Percentiles rank a stretch among this genome's conserved stretches.
These are phyloP conservation scores for Myxozyma neotropica DNA, from an alignment of 805 yeast species.

Conservation along the genomic window DNA sequence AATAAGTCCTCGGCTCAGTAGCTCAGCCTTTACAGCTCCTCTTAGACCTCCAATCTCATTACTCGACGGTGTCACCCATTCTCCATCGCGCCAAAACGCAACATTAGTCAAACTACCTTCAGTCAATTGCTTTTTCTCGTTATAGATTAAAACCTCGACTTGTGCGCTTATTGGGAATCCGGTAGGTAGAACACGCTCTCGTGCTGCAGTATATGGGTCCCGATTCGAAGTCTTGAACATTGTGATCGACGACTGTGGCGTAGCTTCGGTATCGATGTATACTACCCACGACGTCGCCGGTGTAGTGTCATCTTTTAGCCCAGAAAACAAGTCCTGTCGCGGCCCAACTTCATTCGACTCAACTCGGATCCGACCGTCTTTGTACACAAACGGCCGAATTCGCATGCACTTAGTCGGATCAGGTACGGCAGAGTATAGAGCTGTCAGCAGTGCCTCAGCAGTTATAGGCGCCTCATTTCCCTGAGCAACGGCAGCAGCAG, in stretches of 20 bases:
- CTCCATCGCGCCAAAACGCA: slow-evolving; percentile 58
- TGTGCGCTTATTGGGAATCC: slow-evolving; percentile 22
- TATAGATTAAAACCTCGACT: slow-evolving; percentile 72
- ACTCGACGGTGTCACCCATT: slow-evolving; percentile 83
- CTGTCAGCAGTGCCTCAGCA: slow-evolving; percentile 9
- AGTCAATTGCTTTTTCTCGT: slow-evolving; percentile 59
- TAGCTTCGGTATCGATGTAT: slow-evolving; percentile 58
- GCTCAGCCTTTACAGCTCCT: slow-evolving; percentile 74
- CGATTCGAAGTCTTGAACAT: slow-evolving; percentile 85
- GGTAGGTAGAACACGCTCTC: slow-evolving; percentile 52
- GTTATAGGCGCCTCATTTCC: neutral
- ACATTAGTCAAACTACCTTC: slow-evolving; percentile 86
- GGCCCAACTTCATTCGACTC: slow-evolving; percentile 11
- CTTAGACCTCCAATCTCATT: slow-evolving; percentile 73
- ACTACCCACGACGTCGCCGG: slow-evolving; percentile 55
- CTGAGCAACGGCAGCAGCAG: neutral
- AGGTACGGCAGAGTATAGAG: slow-evolving; percentile 25
- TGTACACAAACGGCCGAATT: slow-evolving; percentile 17
- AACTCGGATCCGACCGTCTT: slow-evolving; percentile 17
- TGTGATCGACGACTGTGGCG: slow-evolving; percentile 70
- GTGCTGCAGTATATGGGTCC: slow-evolving; percentile 60
- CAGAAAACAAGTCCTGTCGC: slow-evolving; percentile 27
- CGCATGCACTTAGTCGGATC: slow-evolving; percentile 18
- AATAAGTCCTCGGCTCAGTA: slow-evolving; percentile 57
- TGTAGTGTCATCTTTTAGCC: slow-evolving; percentile 21